Base-by-base conservation (phyloP, 2,329 filamentous ascomycete genomes). In the Paramyrothecium roridum region DNA sequence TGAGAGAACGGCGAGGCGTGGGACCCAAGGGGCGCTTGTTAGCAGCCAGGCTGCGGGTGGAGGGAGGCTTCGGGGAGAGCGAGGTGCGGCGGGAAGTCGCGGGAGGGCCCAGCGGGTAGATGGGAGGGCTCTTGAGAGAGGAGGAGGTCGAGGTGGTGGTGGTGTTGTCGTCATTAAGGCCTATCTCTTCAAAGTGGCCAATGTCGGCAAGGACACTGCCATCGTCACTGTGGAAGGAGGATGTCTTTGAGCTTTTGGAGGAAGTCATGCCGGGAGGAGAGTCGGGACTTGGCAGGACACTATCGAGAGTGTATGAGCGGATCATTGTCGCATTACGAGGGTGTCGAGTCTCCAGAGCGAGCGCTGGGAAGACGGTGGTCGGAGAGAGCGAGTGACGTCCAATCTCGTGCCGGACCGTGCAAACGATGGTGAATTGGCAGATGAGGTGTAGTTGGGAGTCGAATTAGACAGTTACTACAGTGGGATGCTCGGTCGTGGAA, bases 101-200 rank as follows among this genome's bases (percentile, higher is more conserved):
- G n/a, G 49, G 30, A 51, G 49, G 30, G 37, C 37, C 37, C 37
- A 43, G 16, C 4, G 37, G 37, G 12, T 43, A 43, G 37, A 43
- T 43, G 6, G 74, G 78, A 10, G 74, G 76, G 40, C 76, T 69
- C 58, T 79, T 81, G 59, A 83, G 37, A 19, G 37, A 43, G 37
- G 37, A 4, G 4, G 26, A 30, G 26, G 26, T 6, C 6, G 26
- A 6, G 26, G 26, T 6, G 26, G 82, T 37, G 82, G 26, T 81
- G 70, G 71, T 55, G 61, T 64, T 55, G 65, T 70, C 79, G 58
- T 92, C 87, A 63, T 92, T 88, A 30, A 98, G 84, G 13, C 89
- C 91, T 69, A 97, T 96, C 61, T 97, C 93, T 70, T 98, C 93
- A 65, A 97, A 97, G 70, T 97, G 87, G 60, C 85, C 86, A 56